These are phyloP conservation scores for Podospora pseudoanserina DNA, from an alignment of 495 filamentous ascomycete genomes.

Conservation along the genomic window DNA sequence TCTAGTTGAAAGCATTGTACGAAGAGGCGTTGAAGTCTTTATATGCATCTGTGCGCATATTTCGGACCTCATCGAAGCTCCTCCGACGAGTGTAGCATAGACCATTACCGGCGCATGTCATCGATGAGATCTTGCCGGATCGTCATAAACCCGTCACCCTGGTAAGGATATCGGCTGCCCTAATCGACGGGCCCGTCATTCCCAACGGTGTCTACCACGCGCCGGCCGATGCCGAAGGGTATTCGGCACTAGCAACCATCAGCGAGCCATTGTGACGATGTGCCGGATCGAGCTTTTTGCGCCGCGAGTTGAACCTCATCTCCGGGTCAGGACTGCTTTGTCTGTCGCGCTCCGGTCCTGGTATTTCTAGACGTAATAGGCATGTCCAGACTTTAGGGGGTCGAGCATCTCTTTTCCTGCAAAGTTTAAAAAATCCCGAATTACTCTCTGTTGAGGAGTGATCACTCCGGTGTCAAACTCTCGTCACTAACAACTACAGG, in stretches of 20 bases:
- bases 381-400: background rate
- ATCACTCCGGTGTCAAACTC: background rate
- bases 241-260: background rate
- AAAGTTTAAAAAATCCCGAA: too few relatives aligned
- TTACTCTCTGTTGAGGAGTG: background rate
- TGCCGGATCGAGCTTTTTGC: background rate
- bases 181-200: slow-evolving; percentile 1
- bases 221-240: background rate
- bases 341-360: background rate
- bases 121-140: background rate
- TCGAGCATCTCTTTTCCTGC: background rate
- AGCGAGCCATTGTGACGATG: background rate
- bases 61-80: background rate
- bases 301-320: background rate
- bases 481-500: background rate
- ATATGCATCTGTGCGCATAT: background rate
- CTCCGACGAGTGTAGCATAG: background rate
- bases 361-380: background rate
- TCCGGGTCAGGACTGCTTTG: background rate
- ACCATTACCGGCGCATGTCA: background rate
- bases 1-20: too few relatives aligned
- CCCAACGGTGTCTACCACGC: background rate
- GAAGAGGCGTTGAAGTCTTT: background rate
- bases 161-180: background rate
- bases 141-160: slow-evolving; percentile 8